Conservation (phyloP, 2,329 filamentous ascomycete species). For the Trichoderma sp. region DNA sequence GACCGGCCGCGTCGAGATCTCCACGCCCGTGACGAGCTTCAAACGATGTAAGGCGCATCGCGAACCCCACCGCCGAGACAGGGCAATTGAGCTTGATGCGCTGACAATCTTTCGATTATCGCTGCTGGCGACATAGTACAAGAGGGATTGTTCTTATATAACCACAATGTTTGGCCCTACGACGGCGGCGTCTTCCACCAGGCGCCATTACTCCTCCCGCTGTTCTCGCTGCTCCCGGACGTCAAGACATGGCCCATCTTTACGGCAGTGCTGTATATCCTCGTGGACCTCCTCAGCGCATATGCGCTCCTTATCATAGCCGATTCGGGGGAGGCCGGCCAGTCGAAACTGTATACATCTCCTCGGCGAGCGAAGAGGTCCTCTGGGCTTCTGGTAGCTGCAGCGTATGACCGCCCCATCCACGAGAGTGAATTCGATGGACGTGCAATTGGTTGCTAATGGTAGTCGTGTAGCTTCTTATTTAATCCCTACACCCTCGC, state of each 20-base stretch:
- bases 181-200: constrained; percentile 84
- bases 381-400: constrained; percentile 73
- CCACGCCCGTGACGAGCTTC: constrained; percentile 96
- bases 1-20: constrained; percentile 91
- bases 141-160: constrained; percentile 94
- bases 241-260: constrained; percentile 66
- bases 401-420: constrained; percentile 61
- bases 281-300: constrained; percentile 80
- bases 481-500: constrained; percentile 95
- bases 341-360: constrained; percentile 76
- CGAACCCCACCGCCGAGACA: neutral
- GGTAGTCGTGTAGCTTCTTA: constrained; percentile 65
- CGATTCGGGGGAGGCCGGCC: constrained; percentile 73
- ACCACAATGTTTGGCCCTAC: constrained; percentile 94
- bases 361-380: constrained; percentile 73
- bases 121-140: constrained; percentile 62
- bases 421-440: neutral
- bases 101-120: constrained; percentile 16
- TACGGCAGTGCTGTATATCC: constrained; percentile 77
- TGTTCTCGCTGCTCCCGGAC: constrained; percentile 86
- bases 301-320: constrained; percentile 78
- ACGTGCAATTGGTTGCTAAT: constrained; percentile 16
- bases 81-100: neutral
- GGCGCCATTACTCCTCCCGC: constrained; percentile 84
- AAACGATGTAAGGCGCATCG: constrained; percentile 72